Base-by-base conservation (phyloP, 495 filamentous ascomycete species). In the Lepraria neglecta region DNA sequence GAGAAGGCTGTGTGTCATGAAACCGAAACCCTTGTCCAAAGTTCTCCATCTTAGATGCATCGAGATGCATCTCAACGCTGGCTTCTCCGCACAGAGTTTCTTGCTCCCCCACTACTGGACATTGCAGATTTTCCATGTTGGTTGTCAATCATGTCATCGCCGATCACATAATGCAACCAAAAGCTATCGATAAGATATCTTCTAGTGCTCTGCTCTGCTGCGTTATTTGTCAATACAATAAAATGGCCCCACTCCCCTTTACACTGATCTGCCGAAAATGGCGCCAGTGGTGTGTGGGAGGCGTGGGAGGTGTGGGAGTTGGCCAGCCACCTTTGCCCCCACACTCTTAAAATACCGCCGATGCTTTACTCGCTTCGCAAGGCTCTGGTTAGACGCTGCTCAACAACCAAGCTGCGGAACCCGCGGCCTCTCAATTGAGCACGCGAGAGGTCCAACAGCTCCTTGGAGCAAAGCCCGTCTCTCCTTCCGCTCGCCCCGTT, bases 391-490 rank as follows among this genome's bases (percentile, higher is more conserved):
- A 30, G 9, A 54, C 33, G 7, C 19, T 38, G 9, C 51, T 38
- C 33, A n/a, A 30, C 51, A 24, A n/a, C 35, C 3, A 38, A 38
- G 35, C 35, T 38, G 35, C 35, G 7, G 35, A 11, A 54, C 35
- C 21, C 17, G 51, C 3, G 30, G 35, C 17, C 51, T 38, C 31
- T 38, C 30, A 19, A 35, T 9, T 12, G 17, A 35, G 28, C 17
- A 53, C 31, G 51, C 51, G 51, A 54, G 30, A 54, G 31, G 51
- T 54, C 14, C 31, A 17, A 11, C 51, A 54, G 19, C 30, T 54
- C 51, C 30, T 35, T 54, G 31, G 51, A 54, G 51, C 31, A 54
- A 54, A 17, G 19, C n/a, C 51, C 51, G 51, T 54, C 51, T 54
- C n/a, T 10, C 11, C 21, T 54, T 31, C 51, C 51, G 51, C 35